A percentile compares a stretch with the other conserved stretches of the same genome.
Conservation (phyloP, 1,139 yeast species). For the Kodamaea suecica region DNA sequence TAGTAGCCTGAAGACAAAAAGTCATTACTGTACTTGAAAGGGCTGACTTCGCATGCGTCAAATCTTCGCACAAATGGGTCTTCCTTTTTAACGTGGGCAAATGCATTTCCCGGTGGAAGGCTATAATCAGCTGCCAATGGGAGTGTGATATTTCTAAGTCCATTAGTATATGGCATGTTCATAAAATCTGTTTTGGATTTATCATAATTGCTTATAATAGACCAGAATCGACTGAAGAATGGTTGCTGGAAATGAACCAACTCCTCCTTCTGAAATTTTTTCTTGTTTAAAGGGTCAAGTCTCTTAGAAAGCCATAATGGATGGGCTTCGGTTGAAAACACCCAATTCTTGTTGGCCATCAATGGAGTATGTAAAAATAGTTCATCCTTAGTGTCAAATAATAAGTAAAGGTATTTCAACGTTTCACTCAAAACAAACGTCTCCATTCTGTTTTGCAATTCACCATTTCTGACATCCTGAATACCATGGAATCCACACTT, state of each 20-base stretch:
- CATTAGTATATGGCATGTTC: conserved; percentile 8
- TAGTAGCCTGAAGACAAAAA: conserved; percentile 34
- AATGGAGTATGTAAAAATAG: conserved; percentile 39
- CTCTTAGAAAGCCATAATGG: conserved; percentile 66
- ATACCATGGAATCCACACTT: conserved; percentile 83
- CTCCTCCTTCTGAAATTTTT: conserved; percentile 7
- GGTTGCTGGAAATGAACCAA: conserved; percentile 9
- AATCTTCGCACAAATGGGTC: conserved; percentile 24
- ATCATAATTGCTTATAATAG: conserved; percentile 7
- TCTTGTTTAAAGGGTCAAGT: conserved; percentile 8
- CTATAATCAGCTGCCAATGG: conserved; percentile 14
- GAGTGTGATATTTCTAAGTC: conserved; percentile 19
- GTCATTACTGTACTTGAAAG: conserved; percentile 19
- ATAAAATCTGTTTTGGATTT: conserved; percentile 6
- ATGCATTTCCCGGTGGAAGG: conserved; percentile 14
- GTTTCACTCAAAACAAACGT: conserved; percentile 88
- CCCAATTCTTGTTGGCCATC: conserved; percentile 48
- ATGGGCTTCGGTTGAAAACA: conserved; percentile 93
- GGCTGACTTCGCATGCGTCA: conserved; percentile 32
- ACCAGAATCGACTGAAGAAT: conserved; percentile 11
- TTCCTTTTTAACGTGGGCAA: conserved; percentile 14
- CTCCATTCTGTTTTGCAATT: conserved; percentile 79
- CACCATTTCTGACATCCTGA: conserved; percentile 63
- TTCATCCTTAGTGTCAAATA: conserved; percentile 68
- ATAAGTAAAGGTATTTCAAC: conserved; percentile 72